Base-by-base conservation (phyloP, 2,329 filamentous ascomycete genomes). In the Aspergillus ruber region DNA sequence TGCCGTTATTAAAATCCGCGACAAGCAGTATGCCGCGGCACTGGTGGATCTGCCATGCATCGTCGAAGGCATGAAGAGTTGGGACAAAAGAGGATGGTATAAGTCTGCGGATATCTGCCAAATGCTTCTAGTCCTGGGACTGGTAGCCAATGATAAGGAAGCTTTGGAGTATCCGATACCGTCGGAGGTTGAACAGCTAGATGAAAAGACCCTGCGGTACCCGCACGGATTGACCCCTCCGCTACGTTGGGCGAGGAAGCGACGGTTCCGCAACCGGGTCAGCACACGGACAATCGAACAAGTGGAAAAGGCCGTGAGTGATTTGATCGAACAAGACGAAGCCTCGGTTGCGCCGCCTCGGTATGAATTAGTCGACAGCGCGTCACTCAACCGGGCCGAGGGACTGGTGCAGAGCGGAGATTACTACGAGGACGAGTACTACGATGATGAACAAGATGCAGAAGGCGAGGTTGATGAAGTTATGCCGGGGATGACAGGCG, bases 21-120 rank as follows among this genome's bases (percentile, higher is more conserved):
- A 83, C 4, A 79, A 81, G 44, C 75, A 80, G 43, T 95, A 88
- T 63, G 90, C 87, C 0, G 88, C 86, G 20, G 80, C 84, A 17
- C 75, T 95, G 65, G 84, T 95, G 7, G 89, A 94, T 58, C 71
- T 95, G 27, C 90, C 90, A 0, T 93, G 87, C 50, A 87, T 95
- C 49, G 84, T 90, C 4, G 90, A 95, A 64, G 85, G 84, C 6
- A 90, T 93, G 85, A 95, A 95, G 74, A 90, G 86, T 50, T 95
- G 89, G 87, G 90, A 95, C 64, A 84, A 84, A 61, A 89, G 87
- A 61, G 80, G 84, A 15, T 89, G 90, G 75, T 89, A 90, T 74
- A 95, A 95, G 71, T 86, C 87, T 7, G 86, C 87, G 27, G 90
- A 95, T 62, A 81, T 95, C 29, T 89, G 85, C 56, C 89, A 95